These are phyloP conservation scores for Epithele typhae DNA, from an alignment of 768 basidiomycete genomes.

Conservation along the genomic window DNA sequence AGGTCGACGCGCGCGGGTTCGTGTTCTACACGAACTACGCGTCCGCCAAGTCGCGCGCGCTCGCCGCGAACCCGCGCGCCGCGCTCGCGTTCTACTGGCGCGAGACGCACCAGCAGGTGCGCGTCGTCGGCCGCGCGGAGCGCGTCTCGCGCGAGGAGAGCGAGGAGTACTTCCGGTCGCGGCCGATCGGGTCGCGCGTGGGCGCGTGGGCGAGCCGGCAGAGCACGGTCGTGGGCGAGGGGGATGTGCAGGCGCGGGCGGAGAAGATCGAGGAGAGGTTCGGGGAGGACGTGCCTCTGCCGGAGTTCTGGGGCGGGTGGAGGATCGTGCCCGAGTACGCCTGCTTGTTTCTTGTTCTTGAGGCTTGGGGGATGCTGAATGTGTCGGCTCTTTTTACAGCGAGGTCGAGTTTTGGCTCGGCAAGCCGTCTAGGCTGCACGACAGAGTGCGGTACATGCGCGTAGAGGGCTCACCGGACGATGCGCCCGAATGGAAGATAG, in stretches of 20 bases:
- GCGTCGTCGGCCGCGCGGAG: slow-evolving; percentile 84
- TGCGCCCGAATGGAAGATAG: slow-evolving; percentile 66
- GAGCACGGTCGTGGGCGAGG: slow-evolving; percentile 74
- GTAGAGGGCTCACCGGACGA: slow-evolving; percentile 43
- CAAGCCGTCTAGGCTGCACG: slow-evolving; percentile 90
- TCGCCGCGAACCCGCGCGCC: slow-evolving; percentile 71
- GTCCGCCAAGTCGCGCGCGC: slow-evolving; percentile 86
- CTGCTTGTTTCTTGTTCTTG: background rate
- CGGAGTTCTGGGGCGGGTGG: slow-evolving; percentile 97
- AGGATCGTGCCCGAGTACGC: slow-evolving; percentile 85
- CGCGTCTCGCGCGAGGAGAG: slow-evolving; percentile 69
- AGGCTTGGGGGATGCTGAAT: background rate
- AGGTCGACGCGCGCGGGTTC: slow-evolving; percentile 85
- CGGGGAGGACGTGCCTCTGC: slow-evolving; percentile 60
- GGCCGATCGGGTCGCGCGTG: slow-evolving; percentile 80
- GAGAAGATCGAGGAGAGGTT: slow-evolving; percentile 57
- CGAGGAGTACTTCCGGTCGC: slow-evolving; percentile 73
- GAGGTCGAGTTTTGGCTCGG: slow-evolving; percentile 99
- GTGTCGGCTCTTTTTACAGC: slow-evolving; percentile 34
- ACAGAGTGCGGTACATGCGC: slow-evolving; percentile 78
- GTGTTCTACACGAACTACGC: slow-evolving; percentile 97
- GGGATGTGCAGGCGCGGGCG: slow-evolving; percentile 58
- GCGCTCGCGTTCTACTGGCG: slow-evolving; percentile 90
- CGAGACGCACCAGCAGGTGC: slow-evolving; percentile 74
- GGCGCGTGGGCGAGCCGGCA: slow-evolving; percentile 96